phyloP scores from a whole-genome alignment of 768 basidiomycete species.

The Kwoniella newhampshirensis region DNA sequence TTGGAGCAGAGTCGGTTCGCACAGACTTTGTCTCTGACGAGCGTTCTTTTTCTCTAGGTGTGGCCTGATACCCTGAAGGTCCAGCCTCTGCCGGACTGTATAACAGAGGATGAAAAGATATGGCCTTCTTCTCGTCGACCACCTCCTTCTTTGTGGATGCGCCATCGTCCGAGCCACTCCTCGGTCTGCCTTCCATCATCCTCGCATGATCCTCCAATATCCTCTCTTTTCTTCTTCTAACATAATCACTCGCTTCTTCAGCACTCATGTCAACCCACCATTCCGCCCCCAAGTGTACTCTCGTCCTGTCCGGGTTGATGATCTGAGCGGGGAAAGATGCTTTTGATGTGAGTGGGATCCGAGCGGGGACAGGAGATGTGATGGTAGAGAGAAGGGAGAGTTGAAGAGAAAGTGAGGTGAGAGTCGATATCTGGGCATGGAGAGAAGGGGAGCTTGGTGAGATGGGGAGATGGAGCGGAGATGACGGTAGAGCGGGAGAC shows the following conservation, averaged over 20 bases:
- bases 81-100: background rate
- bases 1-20: too few relatives aligned
- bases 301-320: slow-evolving; percentile 28
- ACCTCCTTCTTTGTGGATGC: too few relatives aligned
- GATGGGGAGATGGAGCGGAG: slow-evolving; percentile 20
- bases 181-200: slow-evolving; percentile 7
- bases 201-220: slow-evolving; percentile 19
- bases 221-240: slow-evolving; percentile 28
- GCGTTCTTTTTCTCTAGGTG: background rate
- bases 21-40: too few relatives aligned
- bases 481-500: background rate
- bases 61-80: slow-evolving; percentile 3
- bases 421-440: slow-evolving; percentile 22
- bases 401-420: slow-evolving; percentile 21
- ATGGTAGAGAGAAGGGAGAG: slow-evolving; percentile 9
- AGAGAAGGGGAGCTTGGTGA: slow-evolving; percentile 21
- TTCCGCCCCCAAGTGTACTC: slow-evolving; percentile 34
- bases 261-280: slow-evolving; percentile 45
- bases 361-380: slow-evolving; percentile 22
- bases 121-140: background rate
- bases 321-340: slow-evolving; percentile 26
- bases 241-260: slow-evolving; percentile 30
- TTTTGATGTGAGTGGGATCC: slow-evolving; percentile 33
- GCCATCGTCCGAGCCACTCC: background rate
- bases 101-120: slow-evolving; percentile 17